Base-by-base conservation (phyloP, 2,329 filamentous ascomycete species). In the Calonectria crousiana region DNA sequence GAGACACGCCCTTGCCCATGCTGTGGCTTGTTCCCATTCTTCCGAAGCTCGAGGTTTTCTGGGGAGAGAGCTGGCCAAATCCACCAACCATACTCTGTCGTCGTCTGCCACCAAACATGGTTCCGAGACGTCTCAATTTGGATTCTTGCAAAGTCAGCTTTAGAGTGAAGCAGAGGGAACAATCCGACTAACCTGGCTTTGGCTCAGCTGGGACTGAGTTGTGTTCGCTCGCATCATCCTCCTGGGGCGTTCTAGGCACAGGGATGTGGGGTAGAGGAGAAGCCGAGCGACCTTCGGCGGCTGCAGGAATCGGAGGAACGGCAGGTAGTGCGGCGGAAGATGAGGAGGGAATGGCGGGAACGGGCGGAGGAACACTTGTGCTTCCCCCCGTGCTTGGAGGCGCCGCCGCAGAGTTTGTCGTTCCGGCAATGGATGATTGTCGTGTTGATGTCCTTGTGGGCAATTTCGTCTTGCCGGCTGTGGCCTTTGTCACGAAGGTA, bases 21-120 rank as follows among this genome's bases (percentile, higher is more conserved):
- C 78, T 79, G 72, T 94, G 92, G 81, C 92, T 93, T 77, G 90
- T 92, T 77, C 90, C 91, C 34, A 91, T 87, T 67, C 93, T 90
- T 47, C 91, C 90, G 80, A 95, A 93, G 2, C 90, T 88, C 14
- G 84, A 76, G 4, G 82, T 86, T 82, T 91, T 93, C 44, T 87
- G 85, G 2, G 90, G 88, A 0, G 89, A 93, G 78, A 89, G 87
- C 82, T 86, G 89, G 72, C 87, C 90, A 81, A 90, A 93, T 52
- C 92, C 86, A 75, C 88, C 89, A 84, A 94, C 88, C 71, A 94
- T 87, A 82, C 92, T 94, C 82, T 94, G 92, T 49, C 93, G 88
- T 73, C 92, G 87, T 28, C 92, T 88, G 34, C 91, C 90, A 23
- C 84, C 84, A 56, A 95, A 89, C 86, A 95, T 93, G 16, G 93